These are phyloP conservation scores for Mortierella claussenii DNA, from an alignment of 192 early-diverging fungal species.

Conservation along the genomic window DNA sequence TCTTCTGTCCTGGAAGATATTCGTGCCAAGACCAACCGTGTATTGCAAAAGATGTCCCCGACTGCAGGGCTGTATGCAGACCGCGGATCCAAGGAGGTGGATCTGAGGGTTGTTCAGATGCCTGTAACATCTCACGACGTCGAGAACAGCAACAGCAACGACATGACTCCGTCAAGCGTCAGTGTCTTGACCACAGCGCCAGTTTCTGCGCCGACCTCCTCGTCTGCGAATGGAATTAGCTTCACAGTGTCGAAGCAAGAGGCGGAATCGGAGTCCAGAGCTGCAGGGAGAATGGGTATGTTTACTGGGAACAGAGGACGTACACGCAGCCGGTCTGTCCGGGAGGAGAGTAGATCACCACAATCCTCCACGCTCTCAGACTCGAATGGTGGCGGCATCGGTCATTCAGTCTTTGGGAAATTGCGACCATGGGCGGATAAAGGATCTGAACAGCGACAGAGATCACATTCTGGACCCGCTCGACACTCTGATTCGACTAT, in stretches of 20 bases:
- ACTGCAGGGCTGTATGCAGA: constrained; percentile 31
- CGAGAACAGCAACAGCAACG: too few relatives aligned
- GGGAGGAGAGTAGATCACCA: neutral
- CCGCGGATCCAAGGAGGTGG: constrained; percentile 21
- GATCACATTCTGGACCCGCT: constrained; percentile 41
- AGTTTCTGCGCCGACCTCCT: neutral
- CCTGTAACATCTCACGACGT: neutral
- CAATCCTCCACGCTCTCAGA: neutral
- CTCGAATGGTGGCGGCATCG: neutral
- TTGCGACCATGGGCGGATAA: constrained; percentile 14
- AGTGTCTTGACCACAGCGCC: neutral
- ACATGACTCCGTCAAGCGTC: neutral
- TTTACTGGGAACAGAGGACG: constrained; percentile 1
- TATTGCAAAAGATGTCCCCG: constrained; percentile 37
- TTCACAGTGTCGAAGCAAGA: constrained; percentile 14
- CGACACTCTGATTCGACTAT: constrained; percentile 14
- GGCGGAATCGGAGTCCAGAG: too few relatives aligned
- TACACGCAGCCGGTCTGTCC: constrained; percentile 21
- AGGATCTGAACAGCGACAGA: constrained; percentile 18
- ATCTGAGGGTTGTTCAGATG: constrained; percentile 28
- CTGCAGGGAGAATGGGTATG: too few relatives aligned
- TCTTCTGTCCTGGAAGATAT: constrained; percentile 37
- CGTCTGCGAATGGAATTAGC: constrained; percentile 12
- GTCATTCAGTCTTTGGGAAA: constrained; percentile 14
- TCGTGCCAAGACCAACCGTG: constrained; percentile 27